Base-by-base conservation (phyloP, 345 rosid genomes). In the Viola odorata region DNA sequence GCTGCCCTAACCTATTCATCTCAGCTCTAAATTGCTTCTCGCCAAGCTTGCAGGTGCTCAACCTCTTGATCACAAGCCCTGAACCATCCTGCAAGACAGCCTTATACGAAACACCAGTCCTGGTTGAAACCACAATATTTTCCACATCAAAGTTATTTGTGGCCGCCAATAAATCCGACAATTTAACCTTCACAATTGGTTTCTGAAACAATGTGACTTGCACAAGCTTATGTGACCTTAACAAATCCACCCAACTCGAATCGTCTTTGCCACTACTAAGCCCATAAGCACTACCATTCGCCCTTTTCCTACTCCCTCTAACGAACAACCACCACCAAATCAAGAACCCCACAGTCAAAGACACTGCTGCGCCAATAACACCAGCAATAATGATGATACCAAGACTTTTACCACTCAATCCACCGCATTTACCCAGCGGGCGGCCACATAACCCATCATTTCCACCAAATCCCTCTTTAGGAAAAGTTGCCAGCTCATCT, bases 41-140 rank as follows among this genome's bases (percentile, higher is more conserved):
- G 1, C 72, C 71, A 12, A 89, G 84, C 68, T 81, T 81, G 68
- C 96, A 81, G 6, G 64, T 45, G 41, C 63, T 76, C 37, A 92
- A 73, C 65, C 88, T 76, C 84, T 92, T 92, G 52, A 92, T 70
- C 3, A 89, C 94, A 23, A 92, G 91, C 5, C 69, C 88, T 1
- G 98, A 92, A 4, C 96, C 98, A 70, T 92, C 98, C 3, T 85
- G 85, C 49, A 92, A 85, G 67, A 89, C 57, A 4, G 96, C 96
- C 83, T 85, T 83, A 70, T 81, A 92, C 3, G 96, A 82, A 68
- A 77, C 68, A 3, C 98, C 95, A 0, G 89, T 84, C 67, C 86
- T 70, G 11, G 91, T 75, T 0, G 91, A 78, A 58, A 85, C 71
- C 7, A 85, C 67, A 52, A 84, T 45, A 68, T 73, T 87, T 55